These are phyloP conservation scores for Ophiostoma fasciatum DNA, from an alignment of 2,329 filamentous ascomycete genomes.

Conservation along the genomic window DNA sequence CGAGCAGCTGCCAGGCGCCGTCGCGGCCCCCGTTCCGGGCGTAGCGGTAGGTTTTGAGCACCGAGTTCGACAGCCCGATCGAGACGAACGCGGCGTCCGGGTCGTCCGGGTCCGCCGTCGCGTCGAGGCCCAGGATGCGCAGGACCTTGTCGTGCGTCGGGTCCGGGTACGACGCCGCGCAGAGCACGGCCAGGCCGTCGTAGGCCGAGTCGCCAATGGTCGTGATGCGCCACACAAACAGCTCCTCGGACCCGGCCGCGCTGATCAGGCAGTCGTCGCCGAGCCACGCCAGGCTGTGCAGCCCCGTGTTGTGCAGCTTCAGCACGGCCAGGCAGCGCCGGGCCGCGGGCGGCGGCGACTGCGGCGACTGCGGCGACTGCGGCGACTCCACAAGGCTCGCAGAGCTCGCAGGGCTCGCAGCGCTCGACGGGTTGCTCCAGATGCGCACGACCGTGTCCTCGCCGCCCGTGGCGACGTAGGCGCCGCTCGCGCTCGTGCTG, in stretches of 20 bases:
- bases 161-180: slow-evolving; percentile 39
- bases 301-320: slow-evolving; percentile 66
- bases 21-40: slow-evolving; percentile 10
- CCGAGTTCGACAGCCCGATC: slow-evolving; percentile 74
- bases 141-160: slow-evolving; percentile 44
- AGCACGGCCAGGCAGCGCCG: slow-evolving; percentile 46
- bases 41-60: slow-evolving; percentile 47
- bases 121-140: slow-evolving; percentile 43
- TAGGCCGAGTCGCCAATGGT: slow-evolving; percentile 31
- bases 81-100: slow-evolving; percentile 39
- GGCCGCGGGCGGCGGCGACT: too few species aligned
- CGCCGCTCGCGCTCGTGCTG: slow-evolving; percentile 19
- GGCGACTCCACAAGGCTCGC: too few species aligned
- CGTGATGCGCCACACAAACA: slow-evolving; percentile 66
- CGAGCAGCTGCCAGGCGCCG: slow-evolving; percentile 33
- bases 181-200: slow-evolving; percentile 36
- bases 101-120: not conserved
- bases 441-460: slow-evolving; percentile 66
- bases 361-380: too few species aligned
- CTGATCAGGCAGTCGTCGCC: slow-evolving; percentile 59
- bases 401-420: slow-evolving; percentile 1
- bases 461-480: slow-evolving; percentile 47
- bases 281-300: slow-evolving; percentile 70
- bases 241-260: slow-evolving; percentile 76
- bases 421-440: slow-evolving; percentile 31